A percentile compares a stretch with the other conserved stretches of the same genome.
Evolutionary conservation across 2,329 filamentous ascomycete species (phyloP).

Genomic region (Claviceps maximensis): DNA sequence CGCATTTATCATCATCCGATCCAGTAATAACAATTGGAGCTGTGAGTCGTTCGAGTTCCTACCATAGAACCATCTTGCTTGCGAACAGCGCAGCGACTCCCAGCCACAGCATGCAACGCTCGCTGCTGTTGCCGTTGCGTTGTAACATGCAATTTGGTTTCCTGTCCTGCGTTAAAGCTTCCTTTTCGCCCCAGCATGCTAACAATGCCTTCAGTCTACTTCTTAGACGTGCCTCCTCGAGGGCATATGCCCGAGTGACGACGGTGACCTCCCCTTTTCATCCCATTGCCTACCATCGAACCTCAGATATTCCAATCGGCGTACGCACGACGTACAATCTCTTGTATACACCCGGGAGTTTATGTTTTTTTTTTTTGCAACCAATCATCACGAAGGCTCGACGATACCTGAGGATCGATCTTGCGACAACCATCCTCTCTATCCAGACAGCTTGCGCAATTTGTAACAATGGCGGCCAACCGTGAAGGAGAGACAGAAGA

Average conservation of each 20-base stretch:
- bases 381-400: background rate
- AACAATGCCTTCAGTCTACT: slow-evolving; percentile 10
- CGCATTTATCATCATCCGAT: slow-evolving; percentile 31
- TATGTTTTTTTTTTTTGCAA: background rate
- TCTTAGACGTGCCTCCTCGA: slow-evolving; percentile 5
- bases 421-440: background rate
- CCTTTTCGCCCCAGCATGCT: slow-evolving; percentile 7
- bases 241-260: background rate
- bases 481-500: slow-evolving; percentile 24
- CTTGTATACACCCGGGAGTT: too few species aligned
- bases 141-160: slow-evolving; percentile 3
- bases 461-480: slow-evolving; percentile 17
- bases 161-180: slow-evolving; percentile 2
- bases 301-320: background rate
- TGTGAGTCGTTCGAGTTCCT: slow-evolving; percentile 20
- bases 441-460: background rate
- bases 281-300: background rate
- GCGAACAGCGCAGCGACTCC: slow-evolving; percentile 4
- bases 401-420: background rate
- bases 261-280: background rate
- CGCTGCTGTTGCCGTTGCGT: slow-evolving; percentile 4
- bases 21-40: slow-evolving; percentile 15
- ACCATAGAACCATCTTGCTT: background rate
- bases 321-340: too few species aligned
- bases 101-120: slow-evolving; percentile 4